Base-by-base conservation (phyloP, 78 protist genomes). In the Dictyostelium discoideum region DNA sequence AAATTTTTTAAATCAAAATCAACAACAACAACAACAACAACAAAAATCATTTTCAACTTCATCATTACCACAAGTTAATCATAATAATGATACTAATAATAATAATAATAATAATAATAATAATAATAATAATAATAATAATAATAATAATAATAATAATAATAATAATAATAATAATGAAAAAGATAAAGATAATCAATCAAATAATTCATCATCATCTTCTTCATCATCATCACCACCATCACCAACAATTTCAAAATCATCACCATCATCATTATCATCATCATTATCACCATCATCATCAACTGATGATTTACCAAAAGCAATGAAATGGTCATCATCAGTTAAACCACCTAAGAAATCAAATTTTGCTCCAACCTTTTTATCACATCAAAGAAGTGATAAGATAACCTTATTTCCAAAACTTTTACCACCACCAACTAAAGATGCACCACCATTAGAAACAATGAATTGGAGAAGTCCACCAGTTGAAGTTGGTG, bases 371-470 rank as follows among this genome's bases (percentile, higher is more conserved):
- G 13, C 94, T 37, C 16, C 73, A 65, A 46, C 93, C 11, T 50
- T 80, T 79, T 67, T 89, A 79, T 89, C 94, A 26, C 94, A 83
- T 32, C 94, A 89, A 54, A 80, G 94, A 80, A 89, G 63, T 22
- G 24, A n/a, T 24, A 89, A 89, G 32, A 37, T 57, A 32, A 42
- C 72, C 4, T 48, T 89, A 16, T 89, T 89, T 32, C 87, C 94
- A 78, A 63, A 72, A 81, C 80, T 89, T 11, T 67, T 89, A 44
- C 94, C 94, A 20, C 29, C 77, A 3, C 94, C 94, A 65, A 67
- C 83, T 11, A 65, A 13, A 24, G 82, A 40, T 26, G 22, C 87
- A n/a, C 94, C 94, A 67, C 83, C 63, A 44, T 79, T 29, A n/a
- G 83, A 67, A 22, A 72, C 92, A 40, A 67, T 73, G 65, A 69